phyloP scores from a whole-genome alignment of 306 rosid genomes.

The Vigna unguiculata region DNA sequence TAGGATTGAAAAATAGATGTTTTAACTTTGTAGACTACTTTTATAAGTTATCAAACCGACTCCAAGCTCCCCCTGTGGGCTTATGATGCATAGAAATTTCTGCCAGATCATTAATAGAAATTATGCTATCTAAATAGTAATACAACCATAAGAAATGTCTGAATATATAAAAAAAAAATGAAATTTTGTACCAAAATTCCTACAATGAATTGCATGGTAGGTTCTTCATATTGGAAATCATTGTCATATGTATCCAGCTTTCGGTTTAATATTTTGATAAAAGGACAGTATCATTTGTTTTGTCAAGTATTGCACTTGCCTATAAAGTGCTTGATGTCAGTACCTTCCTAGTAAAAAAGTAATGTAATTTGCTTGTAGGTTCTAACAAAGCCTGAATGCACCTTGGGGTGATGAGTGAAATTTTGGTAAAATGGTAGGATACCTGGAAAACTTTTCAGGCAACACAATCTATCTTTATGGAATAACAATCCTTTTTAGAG shows the following conservation, averaged over 20 bases:
- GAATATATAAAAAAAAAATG: background rate
- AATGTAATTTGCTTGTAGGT: no score
- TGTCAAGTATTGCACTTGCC: no score
- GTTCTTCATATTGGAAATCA: slow-evolving; percentile 12
- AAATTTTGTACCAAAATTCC: slow-evolving; percentile 9
- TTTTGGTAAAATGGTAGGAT: no score
- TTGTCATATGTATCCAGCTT: slow-evolving; percentile 30
- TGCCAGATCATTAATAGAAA: slow-evolving; percentile 16
- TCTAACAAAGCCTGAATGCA: no score
- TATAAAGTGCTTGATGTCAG: no score
- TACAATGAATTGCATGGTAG: slow-evolving; percentile 17
- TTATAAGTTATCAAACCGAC: slow-evolving; percentile 3
- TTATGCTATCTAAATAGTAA: slow-evolving; percentile 7
- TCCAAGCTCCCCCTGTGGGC: slow-evolving; percentile 2
- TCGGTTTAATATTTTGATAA: background rate
- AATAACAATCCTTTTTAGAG: no score
- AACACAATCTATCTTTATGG: no score
- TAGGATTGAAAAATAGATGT: background rate
- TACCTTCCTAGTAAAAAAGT: no score
- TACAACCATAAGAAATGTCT: background rate
- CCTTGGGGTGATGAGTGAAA: no score
- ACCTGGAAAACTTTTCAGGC: no score
- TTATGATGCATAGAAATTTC: slow-evolving; percentile 4
- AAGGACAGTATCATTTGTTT: no score
- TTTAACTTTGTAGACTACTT: slow-evolving; percentile 30